Conservation (phyloP, 2,329 filamentous ascomycete genomes). For the Zymoseptoria pseudotritici region DNA sequence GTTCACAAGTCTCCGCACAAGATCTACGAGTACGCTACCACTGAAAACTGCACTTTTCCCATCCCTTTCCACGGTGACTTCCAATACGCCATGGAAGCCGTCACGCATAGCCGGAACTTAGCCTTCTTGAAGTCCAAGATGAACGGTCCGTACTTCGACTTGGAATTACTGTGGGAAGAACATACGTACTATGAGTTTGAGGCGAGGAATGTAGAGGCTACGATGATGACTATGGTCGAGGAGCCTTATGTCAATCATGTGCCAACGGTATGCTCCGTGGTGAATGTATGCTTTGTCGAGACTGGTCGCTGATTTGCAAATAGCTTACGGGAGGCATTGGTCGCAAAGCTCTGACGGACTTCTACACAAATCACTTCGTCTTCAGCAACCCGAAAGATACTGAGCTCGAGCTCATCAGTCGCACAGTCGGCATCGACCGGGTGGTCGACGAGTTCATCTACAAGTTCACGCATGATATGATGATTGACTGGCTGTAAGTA, state of each 20-base stretch:
- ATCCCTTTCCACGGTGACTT: slow-evolving; percentile 47
- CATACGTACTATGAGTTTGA: slow-evolving; percentile 66
- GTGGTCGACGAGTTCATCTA: slow-evolving; percentile 66
- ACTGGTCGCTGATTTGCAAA: neutral
- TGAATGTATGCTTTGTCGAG: neutral
- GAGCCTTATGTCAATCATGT: slow-evolving; percentile 75
- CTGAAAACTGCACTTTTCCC: slow-evolving; percentile 37
- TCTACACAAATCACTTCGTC: slow-evolving; percentile 69
- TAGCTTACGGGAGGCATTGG: slow-evolving; percentile 60
- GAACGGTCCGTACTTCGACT: slow-evolving; percentile 61
- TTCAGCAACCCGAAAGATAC: slow-evolving; percentile 64
- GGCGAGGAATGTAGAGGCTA: slow-evolving; percentile 60
- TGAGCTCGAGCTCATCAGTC: slow-evolving; percentile 59
- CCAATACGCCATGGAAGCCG: slow-evolving; percentile 46
- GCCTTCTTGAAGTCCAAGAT: slow-evolving; percentile 57
- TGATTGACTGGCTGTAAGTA: slow-evolving; percentile 63
- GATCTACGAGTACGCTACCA: slow-evolving; percentile 41
- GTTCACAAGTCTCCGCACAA: slow-evolving; percentile 12
- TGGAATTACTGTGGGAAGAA: slow-evolving; percentile 73
- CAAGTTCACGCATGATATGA: slow-evolving; percentile 54
- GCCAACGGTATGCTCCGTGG: slow-evolving; percentile 43
- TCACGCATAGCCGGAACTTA: slow-evolving; percentile 60
- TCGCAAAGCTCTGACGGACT: slow-evolving; percentile 52
- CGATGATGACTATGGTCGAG: slow-evolving; percentile 74
- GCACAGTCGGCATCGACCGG: slow-evolving; percentile 64